Base-by-base conservation (phyloP, 2,329 filamentous ascomycete species). In the Aspergillus udagawae region DNA sequence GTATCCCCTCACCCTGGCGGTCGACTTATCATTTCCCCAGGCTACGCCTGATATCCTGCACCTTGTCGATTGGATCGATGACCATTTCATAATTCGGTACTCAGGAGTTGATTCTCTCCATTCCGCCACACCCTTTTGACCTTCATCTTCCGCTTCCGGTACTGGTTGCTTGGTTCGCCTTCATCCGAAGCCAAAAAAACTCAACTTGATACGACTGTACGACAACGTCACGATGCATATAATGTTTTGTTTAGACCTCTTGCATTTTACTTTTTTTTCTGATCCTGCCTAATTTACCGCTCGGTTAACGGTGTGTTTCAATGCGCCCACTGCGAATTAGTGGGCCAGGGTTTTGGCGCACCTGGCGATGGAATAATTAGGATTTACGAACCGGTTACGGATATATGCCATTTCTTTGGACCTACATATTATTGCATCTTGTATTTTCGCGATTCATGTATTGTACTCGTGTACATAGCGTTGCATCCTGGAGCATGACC, bases 181-280 rank as follows among this genome's bases (percentile, higher is more conserved):
- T 60, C 56, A 54, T 60, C 58, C 60, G 35, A 53, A 58, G 57
- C 59, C 45, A 35, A 62, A 63, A 63, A 59, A 59, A 66, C 55
- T 23, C 44, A 65, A 63, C 63, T 67, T 59, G 65, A 70, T 55
- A 70, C 64, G 69, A 71, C 61, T 66, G 53, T 57, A 70, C 58
- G 66, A 70, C 57, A 66, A 66, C 65, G 66, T 64, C 52, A 64
- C 51, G 51, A 70, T 66, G 67, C 64, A 68, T 58, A 67, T 64
- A 67, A 66, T 64, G 64, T 57, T 62, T 48, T 60, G 28, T 65
- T 64, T 61, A 62, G 20, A 21, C 12, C 56, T 58, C 60, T 55
- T 58, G 53, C 41, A 55, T 56, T 25, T 55, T 54, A 20, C 38
- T 53, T 57, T 29, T 12, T 56, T 49, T 45, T 44, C 49, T 42